These are phyloP conservation scores for Ulmus americana DNA, from an alignment of 331 rosid genomes.

Conservation along the genomic window DNA sequence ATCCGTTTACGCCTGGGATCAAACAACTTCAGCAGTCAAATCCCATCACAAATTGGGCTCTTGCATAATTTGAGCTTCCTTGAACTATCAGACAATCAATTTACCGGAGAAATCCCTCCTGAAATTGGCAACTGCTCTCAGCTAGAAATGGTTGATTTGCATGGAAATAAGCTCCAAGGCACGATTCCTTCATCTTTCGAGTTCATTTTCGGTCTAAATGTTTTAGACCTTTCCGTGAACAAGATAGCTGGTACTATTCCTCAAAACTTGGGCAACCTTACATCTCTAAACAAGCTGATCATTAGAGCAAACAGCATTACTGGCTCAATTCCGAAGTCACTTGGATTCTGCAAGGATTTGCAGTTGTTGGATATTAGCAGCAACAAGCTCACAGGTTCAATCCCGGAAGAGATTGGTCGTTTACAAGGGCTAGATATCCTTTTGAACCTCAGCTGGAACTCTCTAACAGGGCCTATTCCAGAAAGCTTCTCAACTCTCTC, in stretches of 20 bases:
- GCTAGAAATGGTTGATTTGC: slow-evolving; percentile 89
- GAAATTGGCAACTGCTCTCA: slow-evolving; percentile 75
- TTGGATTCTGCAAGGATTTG: slow-evolving; percentile 68
- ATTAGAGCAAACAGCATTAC: slow-evolving; percentile 56
- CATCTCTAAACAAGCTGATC: slow-evolving; percentile 62
- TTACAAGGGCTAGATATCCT: slow-evolving; percentile 80
- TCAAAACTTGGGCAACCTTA: slow-evolving; percentile 51
- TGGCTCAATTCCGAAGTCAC: slow-evolving; percentile 61
- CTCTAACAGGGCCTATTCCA: slow-evolving; percentile 67
- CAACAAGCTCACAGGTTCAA: slow-evolving; percentile 55
- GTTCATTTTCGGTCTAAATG: slow-evolving; percentile 56
- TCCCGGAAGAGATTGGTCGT: slow-evolving; percentile 68
- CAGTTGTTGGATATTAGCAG: slow-evolving; percentile 80
- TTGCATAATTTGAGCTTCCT: slow-evolving; percentile 64
- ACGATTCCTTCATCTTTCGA: slow-evolving; percentile 58
- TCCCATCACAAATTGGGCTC: slow-evolving; percentile 73
- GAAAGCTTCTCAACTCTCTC: slow-evolving; percentile 76
- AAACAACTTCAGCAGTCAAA: slow-evolving; percentile 62
- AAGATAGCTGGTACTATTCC: slow-evolving; percentile 60
- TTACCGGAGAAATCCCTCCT: slow-evolving; percentile 56
- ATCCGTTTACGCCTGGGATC: slow-evolving; percentile 79
- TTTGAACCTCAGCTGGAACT: slow-evolving; percentile 80
- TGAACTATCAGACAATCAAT: slow-evolving; percentile 66
- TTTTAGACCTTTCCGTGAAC: slow-evolving; percentile 75
- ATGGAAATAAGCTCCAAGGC: slow-evolving; percentile 66